phyloP scores from a whole-genome alignment of 306 rosid genomes.

The Luffa aegyptiaca region DNA sequence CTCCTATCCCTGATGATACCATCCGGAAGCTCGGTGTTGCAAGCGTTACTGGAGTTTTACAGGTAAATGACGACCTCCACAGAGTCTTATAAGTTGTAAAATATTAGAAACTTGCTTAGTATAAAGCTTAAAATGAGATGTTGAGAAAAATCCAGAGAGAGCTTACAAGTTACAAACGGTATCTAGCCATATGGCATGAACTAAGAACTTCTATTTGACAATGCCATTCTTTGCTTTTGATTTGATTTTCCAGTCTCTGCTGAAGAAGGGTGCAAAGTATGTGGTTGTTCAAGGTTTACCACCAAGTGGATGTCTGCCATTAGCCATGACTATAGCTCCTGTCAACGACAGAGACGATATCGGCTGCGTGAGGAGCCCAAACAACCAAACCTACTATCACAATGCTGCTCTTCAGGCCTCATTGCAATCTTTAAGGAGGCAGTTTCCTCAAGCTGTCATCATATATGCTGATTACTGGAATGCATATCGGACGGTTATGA shows the following conservation, averaged over 20 bases:
- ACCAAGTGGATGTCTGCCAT: constrained; percentile 56
- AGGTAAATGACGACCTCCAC: constrained; percentile 30
- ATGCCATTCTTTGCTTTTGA: background rate
- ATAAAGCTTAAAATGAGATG: background rate
- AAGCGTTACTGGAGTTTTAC: constrained; percentile 34
- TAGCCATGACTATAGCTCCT: constrained; percentile 51
- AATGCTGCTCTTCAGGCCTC: constrained; percentile 36
- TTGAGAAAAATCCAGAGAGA: background rate
- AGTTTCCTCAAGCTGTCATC: constrained; percentile 55
- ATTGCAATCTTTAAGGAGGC: constrained; percentile 39
- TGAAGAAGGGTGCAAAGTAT: constrained; percentile 78
- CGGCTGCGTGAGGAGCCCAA: constrained; percentile 68
- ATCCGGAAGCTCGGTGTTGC: constrained; percentile 44
- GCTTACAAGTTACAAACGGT: background rate
- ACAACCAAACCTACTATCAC: constrained; percentile 47
- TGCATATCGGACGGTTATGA: constrained; percentile 52
- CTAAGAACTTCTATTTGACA: background rate
- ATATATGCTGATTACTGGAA: constrained; percentile 69
- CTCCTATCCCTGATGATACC: constrained; percentile 35
- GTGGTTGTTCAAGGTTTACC: constrained; percentile 77
- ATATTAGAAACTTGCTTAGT: background rate
- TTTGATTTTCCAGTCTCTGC: constrained; percentile 39
- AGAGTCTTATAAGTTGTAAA: background rate
- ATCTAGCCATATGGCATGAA: background rate
- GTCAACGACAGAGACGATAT: constrained; percentile 53